A percentile compares a stretch with the other conserved stretches of the same genome.
phyloP scores from a whole-genome alignment of 306 rosid species.

The Quercus cerris region DNA sequence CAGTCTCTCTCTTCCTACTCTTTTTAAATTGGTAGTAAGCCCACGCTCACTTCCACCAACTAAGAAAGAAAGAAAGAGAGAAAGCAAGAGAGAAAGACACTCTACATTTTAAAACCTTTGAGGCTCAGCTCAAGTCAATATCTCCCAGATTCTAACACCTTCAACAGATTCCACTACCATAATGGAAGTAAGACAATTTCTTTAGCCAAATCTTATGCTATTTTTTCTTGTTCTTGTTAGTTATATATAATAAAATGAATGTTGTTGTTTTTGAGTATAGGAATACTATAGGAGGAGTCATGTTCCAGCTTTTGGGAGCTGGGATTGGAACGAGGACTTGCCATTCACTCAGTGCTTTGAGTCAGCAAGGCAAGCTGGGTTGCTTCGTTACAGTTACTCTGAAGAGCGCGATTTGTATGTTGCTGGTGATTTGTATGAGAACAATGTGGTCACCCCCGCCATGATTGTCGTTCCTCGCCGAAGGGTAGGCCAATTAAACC shows the following conservation, averaged over 20 bases:
- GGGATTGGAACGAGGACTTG: constrained; percentile 86
- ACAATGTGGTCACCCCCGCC: constrained; percentile 75
- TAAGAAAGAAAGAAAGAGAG: not conserved
- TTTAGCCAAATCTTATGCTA: not conserved
- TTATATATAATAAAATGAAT: not conserved
- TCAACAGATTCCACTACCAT: not conserved
- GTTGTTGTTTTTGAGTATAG: constrained; percentile 21
- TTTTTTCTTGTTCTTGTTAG: not conserved
- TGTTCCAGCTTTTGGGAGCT: constrained; percentile 87
- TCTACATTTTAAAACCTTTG: constrained; percentile 11
- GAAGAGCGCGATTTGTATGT: constrained; percentile 72
- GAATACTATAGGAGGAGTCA: constrained; percentile 57
- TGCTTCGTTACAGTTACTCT: constrained; percentile 47
- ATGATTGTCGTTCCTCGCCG: constrained; percentile 85
- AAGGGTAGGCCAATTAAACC: constrained; percentile 37
- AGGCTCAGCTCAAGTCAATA: constrained; percentile 2
- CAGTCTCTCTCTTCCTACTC: constrained; percentile 1
- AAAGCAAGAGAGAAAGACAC: not conserved
- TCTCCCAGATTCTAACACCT: not conserved
- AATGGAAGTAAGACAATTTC: constrained; percentile 36
- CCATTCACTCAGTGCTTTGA: constrained; percentile 91
- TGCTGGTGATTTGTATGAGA: constrained; percentile 63
- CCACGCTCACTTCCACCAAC: constrained; percentile 27
- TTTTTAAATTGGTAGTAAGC: constrained; percentile 29
- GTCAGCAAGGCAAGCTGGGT: constrained; percentile 60